phyloP scores from a whole-genome alignment of 208 protist genomes.

The Wallacemonas rigidus region DNA sequence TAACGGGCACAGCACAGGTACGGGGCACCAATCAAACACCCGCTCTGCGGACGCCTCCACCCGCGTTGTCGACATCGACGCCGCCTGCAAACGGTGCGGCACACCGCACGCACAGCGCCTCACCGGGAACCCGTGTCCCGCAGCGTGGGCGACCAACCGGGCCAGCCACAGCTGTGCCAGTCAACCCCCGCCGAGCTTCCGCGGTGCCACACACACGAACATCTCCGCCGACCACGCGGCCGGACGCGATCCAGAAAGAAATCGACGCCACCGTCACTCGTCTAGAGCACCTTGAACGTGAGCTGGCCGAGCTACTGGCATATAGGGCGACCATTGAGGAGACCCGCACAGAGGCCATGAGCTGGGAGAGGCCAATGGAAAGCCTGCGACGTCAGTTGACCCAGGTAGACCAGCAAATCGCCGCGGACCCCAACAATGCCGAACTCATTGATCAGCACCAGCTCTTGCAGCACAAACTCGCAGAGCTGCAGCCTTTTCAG shows the following conservation, averaged over 20 bases:
- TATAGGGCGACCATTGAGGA: constrained; percentile 42
- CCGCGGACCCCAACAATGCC: constrained; percentile 3
- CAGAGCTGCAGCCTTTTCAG: constrained; percentile 48
- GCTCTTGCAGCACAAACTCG: constrained; percentile 38
- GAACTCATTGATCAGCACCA: constrained; percentile 28
- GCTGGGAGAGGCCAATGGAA: constrained; percentile 47
- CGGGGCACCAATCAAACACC: background rate
- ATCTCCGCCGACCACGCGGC: background rate
- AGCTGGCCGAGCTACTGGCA: constrained; percentile 55
- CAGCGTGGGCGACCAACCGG: no score
- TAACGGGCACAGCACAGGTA: background rate
- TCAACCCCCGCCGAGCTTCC: no score
- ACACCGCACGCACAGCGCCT: no score
- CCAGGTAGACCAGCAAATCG: constrained; percentile 34
- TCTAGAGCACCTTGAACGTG: constrained; percentile 55
- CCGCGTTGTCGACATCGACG: background rate
- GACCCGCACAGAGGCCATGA: constrained; percentile 35
- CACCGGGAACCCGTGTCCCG: no score
- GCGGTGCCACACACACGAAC: background rate
- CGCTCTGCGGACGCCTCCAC: background rate
- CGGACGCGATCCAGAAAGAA: constrained; percentile 27
- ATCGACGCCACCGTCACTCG: constrained; percentile 54
- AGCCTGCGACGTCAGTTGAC: constrained; percentile 45
- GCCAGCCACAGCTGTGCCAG: no score
- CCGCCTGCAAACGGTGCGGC: background rate